Evolutionary conservation across 345 rosid species (phyloP).

Genomic region (Punica granatum): DNA sequence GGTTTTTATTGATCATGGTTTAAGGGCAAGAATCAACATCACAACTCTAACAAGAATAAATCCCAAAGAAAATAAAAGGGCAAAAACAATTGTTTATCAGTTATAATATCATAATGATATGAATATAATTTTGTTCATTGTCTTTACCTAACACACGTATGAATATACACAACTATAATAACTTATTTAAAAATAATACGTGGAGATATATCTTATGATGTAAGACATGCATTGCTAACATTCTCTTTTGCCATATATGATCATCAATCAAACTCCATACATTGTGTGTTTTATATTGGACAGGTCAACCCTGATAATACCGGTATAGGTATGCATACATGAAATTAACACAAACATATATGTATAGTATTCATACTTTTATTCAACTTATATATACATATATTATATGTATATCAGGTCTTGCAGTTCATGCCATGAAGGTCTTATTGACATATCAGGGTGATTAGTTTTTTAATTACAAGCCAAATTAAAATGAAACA

Average conservation of each 20-base stretch:
- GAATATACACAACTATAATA: not conserved
- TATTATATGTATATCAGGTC: not conserved
- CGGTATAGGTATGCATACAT: slow-evolving; percentile 7
- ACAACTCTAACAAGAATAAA: too few species aligned
- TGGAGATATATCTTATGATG: not conserved
- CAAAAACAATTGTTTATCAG: not conserved
- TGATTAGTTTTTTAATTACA: not conserved
- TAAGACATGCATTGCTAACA: slow-evolving; percentile 15
- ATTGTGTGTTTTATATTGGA: not conserved
- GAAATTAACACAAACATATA: not conserved
- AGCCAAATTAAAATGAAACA: too few species aligned
- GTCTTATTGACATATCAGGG: not conserved
- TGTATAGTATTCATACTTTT: not conserved
- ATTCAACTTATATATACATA: not conserved
- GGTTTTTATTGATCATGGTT: too few species aligned
- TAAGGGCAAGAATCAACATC: too few species aligned
- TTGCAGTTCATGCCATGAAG: not conserved
- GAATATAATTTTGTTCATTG: not conserved
- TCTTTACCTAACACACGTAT: not conserved
- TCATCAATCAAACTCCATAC: not conserved
- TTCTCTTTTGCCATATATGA: slow-evolving; percentile 8
- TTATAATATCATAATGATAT: not conserved
- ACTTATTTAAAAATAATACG: not conserved
- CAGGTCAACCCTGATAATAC: slow-evolving; percentile 34
- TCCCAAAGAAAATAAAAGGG: too few species aligned